These are phyloP conservation scores for Solanum chaucha DNA, from an alignment of 257 asterid species.

Conservation along the genomic window DNA sequence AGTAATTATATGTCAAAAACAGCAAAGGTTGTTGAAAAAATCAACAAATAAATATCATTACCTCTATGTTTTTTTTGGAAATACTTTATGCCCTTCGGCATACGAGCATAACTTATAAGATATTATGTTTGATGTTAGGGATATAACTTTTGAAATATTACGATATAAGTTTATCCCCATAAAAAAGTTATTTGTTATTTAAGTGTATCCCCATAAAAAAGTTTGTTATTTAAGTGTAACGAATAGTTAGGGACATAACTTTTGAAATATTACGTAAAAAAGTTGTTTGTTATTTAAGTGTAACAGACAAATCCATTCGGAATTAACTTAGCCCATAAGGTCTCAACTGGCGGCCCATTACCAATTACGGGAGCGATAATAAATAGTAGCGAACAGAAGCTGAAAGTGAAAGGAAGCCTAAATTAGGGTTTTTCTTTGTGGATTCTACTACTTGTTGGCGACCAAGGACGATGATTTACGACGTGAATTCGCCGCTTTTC, in stretches of 20 bases:
- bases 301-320: no score
- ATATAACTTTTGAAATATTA: neutral
- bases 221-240: no score
- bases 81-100: neutral
- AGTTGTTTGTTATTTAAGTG: no score
- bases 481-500: constrained; percentile 40
- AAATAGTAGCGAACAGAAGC: neutral
- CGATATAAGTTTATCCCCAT: no score
- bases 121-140: neutral
- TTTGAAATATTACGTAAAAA: no score
- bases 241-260: no score
- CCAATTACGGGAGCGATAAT: neutral
- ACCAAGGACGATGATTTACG: constrained; percentile 27
- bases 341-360: neutral
- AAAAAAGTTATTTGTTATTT: no score
- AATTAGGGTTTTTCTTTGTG: neutral
- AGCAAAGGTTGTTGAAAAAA: neutral
- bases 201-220: no score
- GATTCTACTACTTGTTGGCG: neutral
- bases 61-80: no score
- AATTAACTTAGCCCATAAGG: neutral
- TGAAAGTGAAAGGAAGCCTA: neutral
- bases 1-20: neutral
- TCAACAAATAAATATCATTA: no score
- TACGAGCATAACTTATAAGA: neutral